Evolutionary conservation across 352 stramenopile species (phyloP).

Genomic region (Phytopythium ostracodes): DNA sequence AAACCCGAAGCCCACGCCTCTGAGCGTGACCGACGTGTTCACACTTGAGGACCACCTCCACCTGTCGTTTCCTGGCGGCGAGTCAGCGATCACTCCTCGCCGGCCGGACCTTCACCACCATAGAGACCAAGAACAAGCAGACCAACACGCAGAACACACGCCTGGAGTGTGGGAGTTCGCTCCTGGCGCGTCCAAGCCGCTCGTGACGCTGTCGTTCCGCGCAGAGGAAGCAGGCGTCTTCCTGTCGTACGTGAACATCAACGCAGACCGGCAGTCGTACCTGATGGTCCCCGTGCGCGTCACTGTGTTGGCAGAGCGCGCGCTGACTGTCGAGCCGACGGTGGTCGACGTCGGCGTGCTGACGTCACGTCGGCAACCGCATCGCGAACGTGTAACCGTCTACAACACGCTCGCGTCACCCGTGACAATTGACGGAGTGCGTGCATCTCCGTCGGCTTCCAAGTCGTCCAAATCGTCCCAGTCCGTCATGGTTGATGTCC

Average conservation of each 20-base stretch:
- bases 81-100: not conserved
- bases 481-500: not conserved
- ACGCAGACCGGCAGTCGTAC: constrained; percentile 9
- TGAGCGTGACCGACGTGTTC: constrained; percentile 51
- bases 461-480: not conserved
- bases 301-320: constrained; percentile 26
- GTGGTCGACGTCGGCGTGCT: constrained; percentile 34
- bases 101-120: not conserved
- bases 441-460: not conserved
- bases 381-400: constrained; percentile 26
- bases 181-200: constrained; percentile 20
- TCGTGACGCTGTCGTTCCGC: constrained; percentile 35
- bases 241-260: constrained; percentile 36
- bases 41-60: constrained; percentile 32
- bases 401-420: constrained; percentile 36
- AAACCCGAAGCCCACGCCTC: constrained; percentile 33
- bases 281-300: constrained; percentile 35
- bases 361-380: constrained; percentile 10
- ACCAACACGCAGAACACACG: constrained; percentile 3
- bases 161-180: constrained; percentile 38
- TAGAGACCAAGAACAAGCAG: not conserved
- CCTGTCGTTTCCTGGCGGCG: constrained; percentile 11
- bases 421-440: constrained; percentile 33
- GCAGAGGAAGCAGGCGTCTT: constrained; percentile 19
- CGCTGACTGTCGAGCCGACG: constrained; percentile 32